Evolutionary conservation across 306 rosid genomes (phyloP).

Genomic region (Castanospermum australe): DNA sequence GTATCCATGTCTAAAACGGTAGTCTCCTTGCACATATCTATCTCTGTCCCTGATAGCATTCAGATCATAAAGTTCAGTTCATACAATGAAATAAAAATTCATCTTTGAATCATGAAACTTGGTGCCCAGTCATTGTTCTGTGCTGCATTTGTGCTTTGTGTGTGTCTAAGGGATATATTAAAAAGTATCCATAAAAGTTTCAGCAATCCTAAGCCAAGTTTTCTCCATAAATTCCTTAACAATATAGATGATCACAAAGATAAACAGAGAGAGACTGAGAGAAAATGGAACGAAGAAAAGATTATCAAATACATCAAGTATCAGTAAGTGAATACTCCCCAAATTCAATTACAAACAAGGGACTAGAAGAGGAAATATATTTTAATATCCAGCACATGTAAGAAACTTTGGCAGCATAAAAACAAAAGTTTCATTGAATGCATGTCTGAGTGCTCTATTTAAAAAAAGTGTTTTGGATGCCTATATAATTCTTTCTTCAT

Average conservation of each 20-base stretch:
- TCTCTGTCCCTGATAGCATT: slow-evolving; percentile 81
- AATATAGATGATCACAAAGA: not conserved
- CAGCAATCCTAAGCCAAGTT: not conserved
- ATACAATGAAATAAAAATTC: slow-evolving; percentile 11
- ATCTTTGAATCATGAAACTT: not conserved
- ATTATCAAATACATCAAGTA: not conserved
- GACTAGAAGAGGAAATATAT: not conserved
- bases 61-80: slow-evolving; percentile 16
- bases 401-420: not conserved
- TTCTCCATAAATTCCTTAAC: not conserved
- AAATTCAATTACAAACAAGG: not conserved
- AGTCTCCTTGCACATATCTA: slow-evolving; percentile 93
- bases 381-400: not conserved
- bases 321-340: not conserved
- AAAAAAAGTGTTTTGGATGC: not conserved
- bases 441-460: not conserved
- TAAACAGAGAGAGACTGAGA: not conserved
- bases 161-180: not conserved
- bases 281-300: not conserved
- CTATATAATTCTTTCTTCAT: not conserved
- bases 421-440: not conserved
- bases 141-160: not conserved
- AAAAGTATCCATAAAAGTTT: not conserved
- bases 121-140: not conserved
- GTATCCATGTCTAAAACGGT: slow-evolving; percentile 81